Evolutionary conservation across 306 rosid genomes (phyloP).

Genomic region (Glycine soja): DNA sequence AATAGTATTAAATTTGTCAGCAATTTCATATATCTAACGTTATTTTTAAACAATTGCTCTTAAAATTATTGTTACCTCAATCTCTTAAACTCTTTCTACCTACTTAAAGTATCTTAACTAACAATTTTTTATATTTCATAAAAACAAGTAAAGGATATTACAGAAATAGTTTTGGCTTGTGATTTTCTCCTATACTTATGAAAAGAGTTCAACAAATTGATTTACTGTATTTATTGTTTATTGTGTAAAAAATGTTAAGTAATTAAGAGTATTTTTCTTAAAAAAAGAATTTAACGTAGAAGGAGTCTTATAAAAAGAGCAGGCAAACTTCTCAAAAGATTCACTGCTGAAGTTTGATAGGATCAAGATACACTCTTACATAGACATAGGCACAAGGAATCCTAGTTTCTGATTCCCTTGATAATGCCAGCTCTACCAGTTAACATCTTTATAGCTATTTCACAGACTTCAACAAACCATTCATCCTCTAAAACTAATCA

Average conservation of each 20-base stretch:
- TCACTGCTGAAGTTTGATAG: slow-evolving; percentile 9
- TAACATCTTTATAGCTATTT: too few species aligned
- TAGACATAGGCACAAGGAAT: not conserved
- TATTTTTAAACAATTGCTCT: not conserved
- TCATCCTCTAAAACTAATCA: not conserved
- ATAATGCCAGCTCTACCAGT: not conserved
- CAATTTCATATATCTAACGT: not conserved
- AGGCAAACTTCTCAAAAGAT: not conserved
- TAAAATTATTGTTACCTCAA: not conserved
- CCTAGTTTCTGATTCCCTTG: slow-evolving; percentile 3
- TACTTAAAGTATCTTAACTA: not conserved
- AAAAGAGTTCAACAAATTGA: not conserved
- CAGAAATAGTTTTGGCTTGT: not conserved
- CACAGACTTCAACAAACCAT: too few species aligned
- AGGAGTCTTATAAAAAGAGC: not conserved
- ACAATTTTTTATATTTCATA: not conserved
- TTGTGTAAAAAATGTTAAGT: not conserved
- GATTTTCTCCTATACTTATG: not conserved
- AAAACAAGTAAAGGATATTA: not conserved
- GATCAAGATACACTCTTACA: not conserved
- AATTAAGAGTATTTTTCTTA: not conserved
- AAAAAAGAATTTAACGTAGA: not conserved
- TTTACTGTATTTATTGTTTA: not conserved
- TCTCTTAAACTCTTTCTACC: not conserved
- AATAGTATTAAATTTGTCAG: not conserved